Conservation (phyloP, 2,329 filamentous ascomycete genomes). For the Anisogramma anomala region DNA sequence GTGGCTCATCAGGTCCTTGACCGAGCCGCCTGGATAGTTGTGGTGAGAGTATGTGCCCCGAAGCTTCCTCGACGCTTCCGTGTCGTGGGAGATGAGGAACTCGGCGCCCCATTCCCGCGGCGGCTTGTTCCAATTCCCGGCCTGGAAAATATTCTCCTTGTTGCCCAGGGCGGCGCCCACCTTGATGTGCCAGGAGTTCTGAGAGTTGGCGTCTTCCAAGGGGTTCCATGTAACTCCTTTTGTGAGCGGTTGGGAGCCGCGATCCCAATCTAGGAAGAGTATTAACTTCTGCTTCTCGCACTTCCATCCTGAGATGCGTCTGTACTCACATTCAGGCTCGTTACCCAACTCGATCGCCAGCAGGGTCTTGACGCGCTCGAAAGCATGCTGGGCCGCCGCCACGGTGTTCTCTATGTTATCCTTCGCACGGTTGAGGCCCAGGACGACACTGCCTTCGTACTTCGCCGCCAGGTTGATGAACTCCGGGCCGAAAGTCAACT, state of each 20-base stretch:
- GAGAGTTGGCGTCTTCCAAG: slow-evolving; percentile 26
- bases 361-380: slow-evolving; percentile 34
- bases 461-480: slow-evolving; percentile 38
- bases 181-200: slow-evolving; percentile 27
- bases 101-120: slow-evolving; percentile 28
- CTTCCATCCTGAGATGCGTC: not conserved
- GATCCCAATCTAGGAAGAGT: slow-evolving; percentile 23
- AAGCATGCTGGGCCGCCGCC: slow-evolving; percentile 34
- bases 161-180: slow-evolving; percentile 26
- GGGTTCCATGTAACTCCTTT: slow-evolving; percentile 26
- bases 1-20: slow-evolving; percentile 34
- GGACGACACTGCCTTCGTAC: slow-evolving; percentile 37
- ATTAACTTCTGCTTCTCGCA: not conserved
- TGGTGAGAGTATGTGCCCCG: slow-evolving; percentile 34
- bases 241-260: slow-evolving; percentile 27
- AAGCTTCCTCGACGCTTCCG: slow-evolving; percentile 26
- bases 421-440: slow-evolving; percentile 43
- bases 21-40: slow-evolving; percentile 35
- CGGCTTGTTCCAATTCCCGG: slow-evolving; percentile 28
- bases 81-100: slow-evolving; percentile 28
- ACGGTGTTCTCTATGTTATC: slow-evolving; percentile 44
- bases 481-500: slow-evolving; percentile 39
- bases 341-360: slow-evolving; percentile 46
- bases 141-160: slow-evolving; percentile 27
- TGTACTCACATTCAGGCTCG: slow-evolving; percentile 41